A percentile compares a stretch with the other conserved stretches of the same genome.
These are phyloP conservation scores for Acorus calamus DNA, from an alignment of 106 monocot genomes.

Conservation along the genomic window DNA sequence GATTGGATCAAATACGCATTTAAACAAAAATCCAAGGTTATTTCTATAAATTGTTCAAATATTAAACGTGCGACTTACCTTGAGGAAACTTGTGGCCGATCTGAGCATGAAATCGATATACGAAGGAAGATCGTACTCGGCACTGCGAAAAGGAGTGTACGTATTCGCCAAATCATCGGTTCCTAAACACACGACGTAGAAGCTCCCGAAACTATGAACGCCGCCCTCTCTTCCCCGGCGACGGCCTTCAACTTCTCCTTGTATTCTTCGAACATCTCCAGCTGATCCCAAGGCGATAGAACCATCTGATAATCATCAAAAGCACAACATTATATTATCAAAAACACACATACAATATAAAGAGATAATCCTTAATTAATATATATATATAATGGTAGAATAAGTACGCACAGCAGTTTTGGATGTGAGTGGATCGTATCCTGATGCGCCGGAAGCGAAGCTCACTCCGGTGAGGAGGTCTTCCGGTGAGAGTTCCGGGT, in stretches of 20 bases:
- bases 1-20: too few relatives aligned
- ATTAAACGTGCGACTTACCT: constrained; percentile 19
- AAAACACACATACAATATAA: too few relatives aligned
- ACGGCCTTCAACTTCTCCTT: constrained; percentile 26
- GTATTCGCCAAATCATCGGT: too few relatives aligned
- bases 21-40: too few relatives aligned
- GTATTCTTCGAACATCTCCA: constrained; percentile 54
- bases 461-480: constrained; percentile 15
- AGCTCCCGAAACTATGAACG: constrained; percentile 18
- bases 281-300: constrained; percentile 33
- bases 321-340: background rate
- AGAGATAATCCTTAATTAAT: too few relatives aligned
- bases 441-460: constrained; percentile 14
- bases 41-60: too few relatives aligned
- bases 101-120: background rate
- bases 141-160: too few relatives aligned
- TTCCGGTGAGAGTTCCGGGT: constrained; percentile 2
- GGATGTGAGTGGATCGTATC: constrained; percentile 15
- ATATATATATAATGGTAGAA: too few relatives aligned
- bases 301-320: constrained; percentile 24
- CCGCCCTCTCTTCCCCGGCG: constrained; percentile 32
- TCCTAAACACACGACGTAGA: constrained; percentile 35
- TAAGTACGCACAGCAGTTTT: background rate
- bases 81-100: constrained; percentile 24
- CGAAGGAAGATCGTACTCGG: too few relatives aligned